Base-by-base conservation (phyloP, 768 basidiomycete genomes). In the Calvatia gigantea region DNA sequence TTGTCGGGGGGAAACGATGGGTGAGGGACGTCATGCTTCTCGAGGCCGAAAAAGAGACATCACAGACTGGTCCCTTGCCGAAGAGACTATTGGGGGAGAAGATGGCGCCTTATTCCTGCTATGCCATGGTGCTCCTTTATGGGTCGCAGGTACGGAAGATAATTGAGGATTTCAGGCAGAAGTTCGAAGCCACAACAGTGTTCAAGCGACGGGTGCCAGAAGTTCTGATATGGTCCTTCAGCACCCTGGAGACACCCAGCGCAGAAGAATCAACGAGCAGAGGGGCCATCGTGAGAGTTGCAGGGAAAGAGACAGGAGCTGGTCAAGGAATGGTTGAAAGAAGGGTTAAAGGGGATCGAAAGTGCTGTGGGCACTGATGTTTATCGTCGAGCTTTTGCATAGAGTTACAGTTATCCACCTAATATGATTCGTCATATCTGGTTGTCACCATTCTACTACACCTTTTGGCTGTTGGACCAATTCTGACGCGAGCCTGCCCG, bases 91-190 rank as follows among this genome's bases (percentile, higher is more conserved):
- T 92, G 39, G 72, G 67, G 7, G 81, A 86, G 42, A 79, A 79
- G 56, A 76, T 97, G 52, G 75, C 74, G 7, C 93, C 94, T 2
- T 98, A 96, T 66, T 80, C 88, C 6, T 95, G 93, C 69, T 98
- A 96, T 69, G 94, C 92, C 17, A 94, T 85, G 60, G 69, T 96
- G 17, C 75, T 97, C 58, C 78, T 98, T 58, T 82, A 80, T 58
- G 96, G 95, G 3, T 87, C 89, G 0, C 68, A 76, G 53, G 74
- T 85, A 17, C 69, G 73, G 42, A 62, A 63, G 1, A 70, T 86
- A 4, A 73, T 88, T 29, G 53, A 65, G 1, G 67, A 75, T 45
- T 73, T 98, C 46, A 64, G 70, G 21, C 68, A 59, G 19, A 67
- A 76, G 60, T 86, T 87, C 61, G 70, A 75, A 47, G 60, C 70